phyloP scores from a whole-genome alignment of 306 rosid species.

The Pyrus communis region DNA sequence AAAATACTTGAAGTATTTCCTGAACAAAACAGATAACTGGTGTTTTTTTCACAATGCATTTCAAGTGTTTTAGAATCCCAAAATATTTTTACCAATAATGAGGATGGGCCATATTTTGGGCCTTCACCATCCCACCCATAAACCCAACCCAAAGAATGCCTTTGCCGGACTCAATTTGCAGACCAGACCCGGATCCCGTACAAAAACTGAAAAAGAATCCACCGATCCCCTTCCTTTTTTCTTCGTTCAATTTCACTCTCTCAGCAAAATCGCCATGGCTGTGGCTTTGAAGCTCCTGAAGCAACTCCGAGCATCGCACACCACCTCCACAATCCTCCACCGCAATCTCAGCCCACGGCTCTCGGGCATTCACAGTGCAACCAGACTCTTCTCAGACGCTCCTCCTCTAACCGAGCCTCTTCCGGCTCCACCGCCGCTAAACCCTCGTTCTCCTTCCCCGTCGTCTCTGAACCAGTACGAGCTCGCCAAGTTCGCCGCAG shows the following conservation, averaged over 20 bases:
- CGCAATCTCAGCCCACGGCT: neutral
- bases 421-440: conserved; percentile 21
- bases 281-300: conserved; percentile 34
- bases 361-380: neutral
- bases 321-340: neutral
- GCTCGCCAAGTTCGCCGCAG: conserved; percentile 68
- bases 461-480: conserved; percentile 63
- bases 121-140: neutral
- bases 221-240: neutral
- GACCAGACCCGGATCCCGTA: neutral
- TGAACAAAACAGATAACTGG: too few relatives aligned
- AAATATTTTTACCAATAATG: too few relatives aligned
- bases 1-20: too few relatives aligned
- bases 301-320: conserved; percentile 26
- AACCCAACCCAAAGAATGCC: neutral
- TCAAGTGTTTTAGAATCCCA: too few relatives aligned
- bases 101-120: neutral
- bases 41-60: too few relatives aligned
- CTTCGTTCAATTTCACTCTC: neutral
- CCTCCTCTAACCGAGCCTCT: conserved; percentile 13
- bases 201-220: neutral
- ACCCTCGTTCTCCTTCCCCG: conserved; percentile 14
- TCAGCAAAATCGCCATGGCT: neutral
- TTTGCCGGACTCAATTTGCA: neutral
- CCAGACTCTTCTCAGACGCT: conserved; percentile 37